Evolutionary conservation across 2,329 filamentous ascomycete species (phyloP).

Genomic region (Metarhizium humberi): DNA sequence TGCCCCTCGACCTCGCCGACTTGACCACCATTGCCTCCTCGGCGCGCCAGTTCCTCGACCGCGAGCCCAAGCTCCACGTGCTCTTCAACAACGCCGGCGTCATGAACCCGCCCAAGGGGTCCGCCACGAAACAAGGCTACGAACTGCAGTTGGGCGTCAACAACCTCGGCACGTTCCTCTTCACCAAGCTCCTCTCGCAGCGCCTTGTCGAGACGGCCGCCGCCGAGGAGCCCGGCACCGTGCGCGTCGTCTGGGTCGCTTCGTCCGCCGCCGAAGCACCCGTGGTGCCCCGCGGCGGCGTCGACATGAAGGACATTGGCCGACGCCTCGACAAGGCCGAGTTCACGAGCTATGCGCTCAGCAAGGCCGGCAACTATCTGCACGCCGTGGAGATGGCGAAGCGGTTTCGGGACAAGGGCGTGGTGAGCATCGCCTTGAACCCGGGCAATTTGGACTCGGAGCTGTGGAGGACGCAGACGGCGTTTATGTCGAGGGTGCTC

Average conservation of each 20-base stretch:
- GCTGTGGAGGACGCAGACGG: conserved; percentile 12
- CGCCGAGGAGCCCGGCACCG: conserved; percentile 14
- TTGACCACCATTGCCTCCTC: conserved; percentile 19
- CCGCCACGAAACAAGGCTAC: conserved; percentile 10
- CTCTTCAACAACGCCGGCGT: conserved; percentile 31
- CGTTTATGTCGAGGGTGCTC: background rate
- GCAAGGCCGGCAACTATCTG: conserved; percentile 23
- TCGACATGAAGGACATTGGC: conserved; percentile 11
- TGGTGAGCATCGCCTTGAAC: conserved; percentile 24
- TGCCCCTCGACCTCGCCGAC: conserved; percentile 29
- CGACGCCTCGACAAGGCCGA: background rate
- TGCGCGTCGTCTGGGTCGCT: conserved; percentile 24
- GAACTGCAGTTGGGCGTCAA: conserved; percentile 34
- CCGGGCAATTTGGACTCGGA: conserved; percentile 30
- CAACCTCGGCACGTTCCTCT: conserved; percentile 28
- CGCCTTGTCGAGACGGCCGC: conserved; percentile 22
- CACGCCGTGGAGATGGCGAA: conserved; percentile 20
- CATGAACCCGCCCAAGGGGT: conserved; percentile 12
- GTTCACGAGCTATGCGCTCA: conserved; percentile 10
- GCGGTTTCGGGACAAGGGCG: conserved; percentile 15
- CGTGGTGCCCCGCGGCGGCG: conserved; percentile 8
- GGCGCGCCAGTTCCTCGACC: conserved; percentile 12
- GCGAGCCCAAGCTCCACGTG: conserved; percentile 22
- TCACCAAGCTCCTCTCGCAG: conserved; percentile 28
- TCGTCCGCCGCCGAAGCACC: conserved; percentile 10